Percentiles rank a stretch among this genome's conserved stretches.
Evolutionary conservation across 1,284 basidiomycete species (phyloP).

Genomic region (Erythrobasidium hasegawianum): DNA sequence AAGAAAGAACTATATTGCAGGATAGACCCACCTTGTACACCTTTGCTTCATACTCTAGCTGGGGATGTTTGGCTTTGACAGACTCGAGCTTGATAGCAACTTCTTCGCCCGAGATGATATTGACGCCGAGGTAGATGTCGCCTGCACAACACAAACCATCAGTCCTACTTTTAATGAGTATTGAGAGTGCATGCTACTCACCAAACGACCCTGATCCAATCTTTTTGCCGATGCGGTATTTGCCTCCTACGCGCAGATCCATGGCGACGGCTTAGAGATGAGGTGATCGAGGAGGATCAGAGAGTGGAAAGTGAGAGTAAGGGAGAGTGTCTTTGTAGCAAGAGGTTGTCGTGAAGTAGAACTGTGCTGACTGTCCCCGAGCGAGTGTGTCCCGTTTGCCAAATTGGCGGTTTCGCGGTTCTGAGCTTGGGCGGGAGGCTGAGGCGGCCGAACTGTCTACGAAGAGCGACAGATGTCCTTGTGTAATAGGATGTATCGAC

Average conservation of each 20-base stretch:
- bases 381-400: too few relatives aligned
- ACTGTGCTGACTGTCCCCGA: too few relatives aligned
- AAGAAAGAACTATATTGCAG: too few relatives aligned
- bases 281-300: too few relatives aligned
- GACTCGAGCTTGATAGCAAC: conserved; percentile 99
- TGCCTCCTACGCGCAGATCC: conserved; percentile 69
- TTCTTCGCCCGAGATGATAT: conserved; percentile 99
- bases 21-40: conserved; percentile 43
- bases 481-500: too few relatives aligned
- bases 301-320: too few relatives aligned
- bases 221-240: conserved; percentile 99
- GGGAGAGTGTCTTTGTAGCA: too few relatives aligned
- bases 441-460: too few relatives aligned
- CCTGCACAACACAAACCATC: conserved; percentile 56
- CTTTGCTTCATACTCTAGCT: conserved; percentile 87
- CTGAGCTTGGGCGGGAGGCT: too few relatives aligned
- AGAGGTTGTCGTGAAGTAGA: too few relatives aligned
- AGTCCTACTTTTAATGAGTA: not conserved
- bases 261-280: conserved; percentile 13
- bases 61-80: conserved; percentile 99
- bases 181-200: conserved; percentile 52
- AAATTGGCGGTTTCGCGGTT: too few relatives aligned
- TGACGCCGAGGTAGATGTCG: conserved; percentile 99
- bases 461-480: too few relatives aligned
- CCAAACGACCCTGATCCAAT: conserved; percentile 98